Conservation (phyloP, 2,329 filamentous ascomycete genomes). For the Akanthomyces dipterigenus region DNA sequence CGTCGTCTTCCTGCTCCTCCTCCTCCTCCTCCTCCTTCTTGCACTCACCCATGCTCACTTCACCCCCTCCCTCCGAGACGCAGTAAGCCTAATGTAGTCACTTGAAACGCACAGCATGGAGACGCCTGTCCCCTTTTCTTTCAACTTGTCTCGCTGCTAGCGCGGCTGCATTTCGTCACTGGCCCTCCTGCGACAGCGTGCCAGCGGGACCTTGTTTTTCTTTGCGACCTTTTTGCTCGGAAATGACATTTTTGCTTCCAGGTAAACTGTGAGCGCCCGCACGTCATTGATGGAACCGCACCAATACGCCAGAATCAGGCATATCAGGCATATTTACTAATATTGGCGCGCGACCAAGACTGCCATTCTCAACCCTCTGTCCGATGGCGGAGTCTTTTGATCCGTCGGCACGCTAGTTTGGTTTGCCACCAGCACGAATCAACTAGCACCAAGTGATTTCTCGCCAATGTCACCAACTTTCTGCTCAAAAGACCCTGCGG, state of each 20-base stretch:
- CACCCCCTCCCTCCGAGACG: not conserved
- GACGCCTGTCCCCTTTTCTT: not conserved
- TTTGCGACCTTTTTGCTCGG: too few relatives aligned
- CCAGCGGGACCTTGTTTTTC: not conserved
- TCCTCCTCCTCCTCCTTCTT: not conserved
- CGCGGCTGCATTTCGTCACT: not conserved
- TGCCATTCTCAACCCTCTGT: not conserved
- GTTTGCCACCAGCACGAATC: not conserved
- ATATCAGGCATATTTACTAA: too few relatives aligned
- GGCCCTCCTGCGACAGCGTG: not conserved
- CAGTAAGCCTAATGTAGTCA: constrained; percentile 7
- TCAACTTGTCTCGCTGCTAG: not conserved
- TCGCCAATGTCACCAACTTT: not conserved
- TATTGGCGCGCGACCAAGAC: not conserved
- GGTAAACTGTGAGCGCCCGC: not conserved
- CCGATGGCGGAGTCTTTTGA: not conserved
- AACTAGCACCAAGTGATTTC: not conserved
- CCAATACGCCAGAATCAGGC: not conserved
- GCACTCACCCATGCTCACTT: not conserved
- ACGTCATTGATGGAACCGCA: not conserved
- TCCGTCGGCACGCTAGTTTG: not conserved
- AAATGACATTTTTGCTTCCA: too few relatives aligned
- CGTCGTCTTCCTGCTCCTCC: not conserved
- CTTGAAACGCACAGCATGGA: constrained; percentile 9
- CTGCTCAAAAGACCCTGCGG: not conserved